Evolutionary conservation across 495 filamentous ascomycete genomes (phyloP), one percentile per base, ranked within the genome.

Genomic region (Platismatia glauca): DNA sequence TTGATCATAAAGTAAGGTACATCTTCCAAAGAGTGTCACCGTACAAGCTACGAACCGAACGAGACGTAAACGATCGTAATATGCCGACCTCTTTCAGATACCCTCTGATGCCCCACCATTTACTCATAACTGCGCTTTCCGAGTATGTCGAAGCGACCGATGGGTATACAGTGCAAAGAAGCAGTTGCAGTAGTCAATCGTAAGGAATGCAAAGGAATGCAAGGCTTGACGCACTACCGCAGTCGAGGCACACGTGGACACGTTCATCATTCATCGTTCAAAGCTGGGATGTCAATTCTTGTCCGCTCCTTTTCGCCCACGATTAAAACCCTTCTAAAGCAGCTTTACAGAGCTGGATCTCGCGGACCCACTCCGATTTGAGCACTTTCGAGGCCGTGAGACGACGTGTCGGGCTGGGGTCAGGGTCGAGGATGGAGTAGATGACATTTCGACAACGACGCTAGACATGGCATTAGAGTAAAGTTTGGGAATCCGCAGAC

Each of bases 381-480:
- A 98, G 83, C 50, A 97, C 91, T 75, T 97, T 94, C 11, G 90
- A 91, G 62, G 94, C 91, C 50, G 91, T 97, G 74, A 97, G 94
- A 69, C 94, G 90, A 65, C 94, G 88, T 50, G 81, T 81, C 33
- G 89, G 85, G 18, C 58, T 63, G 35, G 80, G 79, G 71, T 97
- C 96, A n/a, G 95, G 94, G 71, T 97, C 94, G 22, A 98, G 80
- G 65, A 97, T 97, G 27, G 91, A 97, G 75, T 98, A 98, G 71
- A 98, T 97, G 67, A 98, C 94, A 69, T 98, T 97, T 29, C 95
- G 88, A 75, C 94, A 97, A 68, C 93, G 91, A 70, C 91, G 90
- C 94, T 98, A 71, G 62, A 46, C 22, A 66, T 56, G 39, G 22
- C 53, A 72, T 84, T 65, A 84, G 78, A 64, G 65, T 59, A 66